Percentiles rank a stretch among this genome's conserved stretches.
phyloP scores from a whole-genome alignment of 2,329 filamentous ascomycete genomes.

The Penicillium italicum region DNA sequence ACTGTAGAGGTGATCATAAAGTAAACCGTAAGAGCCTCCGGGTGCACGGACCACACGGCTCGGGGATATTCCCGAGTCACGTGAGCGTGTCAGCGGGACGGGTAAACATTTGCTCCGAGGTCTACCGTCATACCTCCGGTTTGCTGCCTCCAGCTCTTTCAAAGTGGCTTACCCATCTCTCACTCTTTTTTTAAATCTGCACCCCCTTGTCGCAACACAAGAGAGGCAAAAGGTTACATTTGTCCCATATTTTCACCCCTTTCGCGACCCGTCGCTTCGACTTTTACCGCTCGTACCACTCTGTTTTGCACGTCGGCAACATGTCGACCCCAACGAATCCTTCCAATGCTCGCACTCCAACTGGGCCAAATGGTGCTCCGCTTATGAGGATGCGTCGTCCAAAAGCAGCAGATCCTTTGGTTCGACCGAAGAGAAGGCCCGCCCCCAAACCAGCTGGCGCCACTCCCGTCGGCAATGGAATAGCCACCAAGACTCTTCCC shows the following conservation, averaged over 20 bases:
- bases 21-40: background rate
- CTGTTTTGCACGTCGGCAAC: constrained; percentile 5
- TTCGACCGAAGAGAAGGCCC: constrained; percentile 55
- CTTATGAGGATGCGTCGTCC: constrained; percentile 46
- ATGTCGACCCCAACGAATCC: constrained; percentile 43
- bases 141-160: background rate
- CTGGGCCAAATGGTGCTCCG: constrained; percentile 45
- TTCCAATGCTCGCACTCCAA: constrained; percentile 47
- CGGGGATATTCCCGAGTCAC: background rate
- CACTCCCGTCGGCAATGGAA: constrained; percentile 21
- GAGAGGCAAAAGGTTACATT: background rate
- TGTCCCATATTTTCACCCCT: background rate
- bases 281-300: background rate
- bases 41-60: background rate
- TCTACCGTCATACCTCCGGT: constrained; percentile 1
- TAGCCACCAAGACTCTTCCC: constrained; percentile 25
- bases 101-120: background rate
- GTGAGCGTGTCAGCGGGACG: background rate
- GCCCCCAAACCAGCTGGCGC: constrained; percentile 24
- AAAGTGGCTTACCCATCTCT: background rate
- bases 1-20: background rate
- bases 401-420: constrained; percentile 59
- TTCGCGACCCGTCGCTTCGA: background rate
- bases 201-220: background rate
- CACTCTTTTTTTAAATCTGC: background rate